Base-by-base conservation (phyloP, 2,329 filamentous ascomycete species). In the Magnaporthiopsis rhizophila region DNA sequence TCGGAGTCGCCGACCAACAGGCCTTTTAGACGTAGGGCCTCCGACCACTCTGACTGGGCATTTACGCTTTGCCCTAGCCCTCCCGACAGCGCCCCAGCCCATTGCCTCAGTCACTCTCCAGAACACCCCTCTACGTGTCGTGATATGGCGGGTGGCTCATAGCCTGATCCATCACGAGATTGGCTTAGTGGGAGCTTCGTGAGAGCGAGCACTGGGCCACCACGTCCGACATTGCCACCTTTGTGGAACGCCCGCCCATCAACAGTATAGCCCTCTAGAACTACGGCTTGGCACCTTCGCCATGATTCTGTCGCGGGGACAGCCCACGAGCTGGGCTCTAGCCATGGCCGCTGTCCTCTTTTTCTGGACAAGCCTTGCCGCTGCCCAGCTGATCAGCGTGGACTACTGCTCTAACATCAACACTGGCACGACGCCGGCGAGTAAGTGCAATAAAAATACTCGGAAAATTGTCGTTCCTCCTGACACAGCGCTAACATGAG, bases 401-500 rank as follows among this genome's bases (percentile, higher is more conserved):
- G 71, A 71, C 18, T 83, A 81, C 67, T 83, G 81, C 69, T 77
- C 81, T 53, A 77, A 67, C 50, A 68, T 79, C 61, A 83, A 83
- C 68, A 83, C 81, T 1, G 80, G 74, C 21, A 71, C 72, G 18
- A 77, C 74, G 34, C 60, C 65, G 64, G 72, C 71, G n/a, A 79
- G 80, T 82, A 73, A 72, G 80, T 77, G 18, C 30, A 61, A 8
- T 4, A n/a, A 32, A 7, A 7, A 30, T 18, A 3, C 2, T 7
- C 38, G 4, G 15, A 15, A 13, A 45, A 45, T 45, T 45, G 2
- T 30, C 11, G 8, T 8, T 8, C 24, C 7, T 36, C 18, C 21
- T 36, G 21, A 11, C 13, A n/a, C 18, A n/a, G 9, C 15, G 50
- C 61, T 62, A 11, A 62, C 30, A 24, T 9, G 7, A 24, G 32